Percentiles rank a stretch among this genome's conserved stretches.
Conservation (phyloP, 306 rosid species). For the Cucurbita ficifolia region DNA sequence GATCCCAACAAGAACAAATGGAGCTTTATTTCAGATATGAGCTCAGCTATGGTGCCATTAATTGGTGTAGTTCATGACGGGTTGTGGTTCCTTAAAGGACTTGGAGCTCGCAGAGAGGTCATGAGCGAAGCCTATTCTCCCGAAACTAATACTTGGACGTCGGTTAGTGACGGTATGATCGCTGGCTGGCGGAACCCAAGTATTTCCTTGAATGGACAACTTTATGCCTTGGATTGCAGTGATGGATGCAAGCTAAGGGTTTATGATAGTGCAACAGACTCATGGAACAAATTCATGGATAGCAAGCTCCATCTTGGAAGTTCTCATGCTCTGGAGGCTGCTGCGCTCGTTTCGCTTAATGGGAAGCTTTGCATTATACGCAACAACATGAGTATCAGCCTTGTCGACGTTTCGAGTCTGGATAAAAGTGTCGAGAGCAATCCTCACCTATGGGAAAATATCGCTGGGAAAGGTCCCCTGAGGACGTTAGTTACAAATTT, state of each 20-base stretch:
- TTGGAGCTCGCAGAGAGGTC: slow-evolving; percentile 80
- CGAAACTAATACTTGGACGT: slow-evolving; percentile 75
- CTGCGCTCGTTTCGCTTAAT: slow-evolving; percentile 85
- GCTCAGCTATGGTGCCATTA: slow-evolving; percentile 92
- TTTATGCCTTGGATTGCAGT: slow-evolving; percentile 74
- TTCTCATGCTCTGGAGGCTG: slow-evolving; percentile 81
- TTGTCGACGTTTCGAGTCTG: slow-evolving; percentile 66
- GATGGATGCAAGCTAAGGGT: slow-evolving; percentile 94
- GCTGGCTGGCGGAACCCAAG: slow-evolving; percentile 95
- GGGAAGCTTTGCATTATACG: slow-evolving; percentile 96
- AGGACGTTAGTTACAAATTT: slow-evolving; percentile 65
- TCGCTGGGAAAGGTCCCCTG: slow-evolving; percentile 77
- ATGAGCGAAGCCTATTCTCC: slow-evolving; percentile 86
- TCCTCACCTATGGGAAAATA: slow-evolving; percentile 91
- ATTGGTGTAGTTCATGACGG: slow-evolving; percentile 91
- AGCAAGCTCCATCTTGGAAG: slow-evolving; percentile 93
- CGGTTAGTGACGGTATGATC: slow-evolving; percentile 74
- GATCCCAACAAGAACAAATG: slow-evolving; percentile 84
- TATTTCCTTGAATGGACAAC: slow-evolving; percentile 72
- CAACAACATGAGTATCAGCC: slow-evolving; percentile 93
- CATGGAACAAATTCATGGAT: slow-evolving; percentile 92
- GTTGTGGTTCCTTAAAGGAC: slow-evolving; percentile 90
- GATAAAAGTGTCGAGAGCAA: slow-evolving; percentile 61
- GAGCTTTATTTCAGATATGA: slow-evolving; percentile 90
- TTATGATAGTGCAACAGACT: slow-evolving; percentile 61